These are phyloP conservation scores for Beauveria medogensis DNA, from an alignment of 2,329 filamentous ascomycete genomes.

Conservation along the genomic window DNA sequence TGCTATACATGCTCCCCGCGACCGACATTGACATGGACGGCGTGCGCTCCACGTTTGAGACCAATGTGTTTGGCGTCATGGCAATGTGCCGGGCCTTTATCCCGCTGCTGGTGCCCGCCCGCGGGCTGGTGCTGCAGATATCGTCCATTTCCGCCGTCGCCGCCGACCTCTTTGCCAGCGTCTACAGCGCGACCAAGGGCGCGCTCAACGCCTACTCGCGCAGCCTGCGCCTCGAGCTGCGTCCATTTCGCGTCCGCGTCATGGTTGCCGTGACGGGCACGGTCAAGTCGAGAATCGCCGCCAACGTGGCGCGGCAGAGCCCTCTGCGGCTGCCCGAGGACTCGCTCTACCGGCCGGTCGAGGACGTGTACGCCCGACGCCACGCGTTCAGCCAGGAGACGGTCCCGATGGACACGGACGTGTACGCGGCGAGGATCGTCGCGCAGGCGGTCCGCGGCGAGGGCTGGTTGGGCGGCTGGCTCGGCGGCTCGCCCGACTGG, in stretches of 20 bases:
- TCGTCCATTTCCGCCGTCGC: slow-evolving; percentile 42
- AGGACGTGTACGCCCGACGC: slow-evolving; percentile 37
- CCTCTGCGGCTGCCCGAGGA: slow-evolving; percentile 27
- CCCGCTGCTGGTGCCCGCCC: slow-evolving; percentile 39
- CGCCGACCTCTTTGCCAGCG: slow-evolving; percentile 44
- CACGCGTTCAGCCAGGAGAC: slow-evolving; percentile 42
- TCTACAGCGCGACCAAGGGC: slow-evolving; percentile 49
- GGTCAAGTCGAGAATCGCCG: slow-evolving; percentile 42
- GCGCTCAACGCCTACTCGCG: slow-evolving; percentile 46
- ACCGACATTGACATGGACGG: slow-evolving; percentile 44
- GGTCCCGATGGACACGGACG: slow-evolving; percentile 34
- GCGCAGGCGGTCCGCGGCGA: slow-evolving; percentile 32
- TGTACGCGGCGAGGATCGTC: slow-evolving; percentile 37
- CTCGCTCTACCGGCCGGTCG: slow-evolving; percentile 40
- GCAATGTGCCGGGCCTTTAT: slow-evolving; percentile 44
- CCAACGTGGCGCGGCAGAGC: slow-evolving; percentile 28
- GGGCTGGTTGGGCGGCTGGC: slow-evolving; percentile 19
- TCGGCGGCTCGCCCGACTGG: slow-evolving; percentile 18
- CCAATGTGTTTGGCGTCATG: slow-evolving; percentile 51
- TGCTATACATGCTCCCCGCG: slow-evolving; percentile 42
- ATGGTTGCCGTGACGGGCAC: slow-evolving; percentile 50
- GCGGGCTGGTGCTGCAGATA: slow-evolving; percentile 47
- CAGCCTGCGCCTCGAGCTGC: slow-evolving; percentile 44
- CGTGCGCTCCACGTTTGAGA: slow-evolving; percentile 45
- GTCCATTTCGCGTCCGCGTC: slow-evolving; percentile 46